Percentiles rank a stretch among this genome's conserved stretches.
phyloP scores from a whole-genome alignment of 2,329 filamentous ascomycete species.

The Trichophyton schoenleinii region DNA sequence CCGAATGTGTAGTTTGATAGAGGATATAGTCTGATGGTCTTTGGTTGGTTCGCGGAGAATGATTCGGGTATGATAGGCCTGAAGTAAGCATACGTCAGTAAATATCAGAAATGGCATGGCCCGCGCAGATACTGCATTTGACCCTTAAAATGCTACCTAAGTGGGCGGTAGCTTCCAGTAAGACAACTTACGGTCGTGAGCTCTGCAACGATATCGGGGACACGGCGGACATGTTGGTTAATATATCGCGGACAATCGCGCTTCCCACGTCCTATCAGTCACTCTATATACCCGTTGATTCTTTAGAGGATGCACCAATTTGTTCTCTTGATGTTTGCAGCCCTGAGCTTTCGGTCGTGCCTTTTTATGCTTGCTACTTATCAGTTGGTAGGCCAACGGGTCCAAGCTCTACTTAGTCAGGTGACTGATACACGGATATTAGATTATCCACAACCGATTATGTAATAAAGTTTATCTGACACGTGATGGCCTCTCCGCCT shows the following conservation, averaged over 20 bases:
- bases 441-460: neutral
- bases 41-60: conserved; percentile 82
- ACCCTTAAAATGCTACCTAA: neutral
- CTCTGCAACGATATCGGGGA: conserved; percentile 64
- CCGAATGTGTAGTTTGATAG: conserved; percentile 98
- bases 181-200: conserved; percentile 48
- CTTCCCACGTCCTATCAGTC: neutral
- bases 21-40: conserved; percentile 82
- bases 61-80: conserved; percentile 64
- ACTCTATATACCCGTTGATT: neutral
- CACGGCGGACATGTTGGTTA: conserved; percentile 64
- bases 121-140: neutral
- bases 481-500: too few relatives aligned
- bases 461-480: neutral
- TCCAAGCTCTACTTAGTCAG: neutral
- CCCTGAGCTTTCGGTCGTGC: conserved; percentile 27
- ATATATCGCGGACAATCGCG: neutral
- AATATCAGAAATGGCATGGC: neutral
- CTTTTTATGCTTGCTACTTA: neutral
- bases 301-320: neutral
- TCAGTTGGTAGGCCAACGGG: neutral
- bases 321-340: neutral
- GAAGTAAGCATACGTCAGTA: neutral
- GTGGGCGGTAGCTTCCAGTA: neutral
- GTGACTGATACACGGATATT: neutral